Evolutionary conservation across 129 eudicot genomes (phyloP).

Genomic region (Flaveria robusta): DNA sequence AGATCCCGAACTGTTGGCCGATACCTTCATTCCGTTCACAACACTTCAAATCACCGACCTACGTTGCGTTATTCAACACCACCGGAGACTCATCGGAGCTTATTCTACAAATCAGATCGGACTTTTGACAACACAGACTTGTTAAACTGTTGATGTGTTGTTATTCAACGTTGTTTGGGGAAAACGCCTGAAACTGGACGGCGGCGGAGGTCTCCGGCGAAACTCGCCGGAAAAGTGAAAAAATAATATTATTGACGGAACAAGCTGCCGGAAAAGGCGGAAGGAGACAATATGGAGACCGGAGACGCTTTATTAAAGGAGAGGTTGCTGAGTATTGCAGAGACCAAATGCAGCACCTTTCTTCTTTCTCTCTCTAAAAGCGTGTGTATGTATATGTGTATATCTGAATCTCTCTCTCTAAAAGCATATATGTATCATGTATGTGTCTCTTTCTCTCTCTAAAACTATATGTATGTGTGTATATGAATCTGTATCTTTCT

Average conservation of each 20-base stretch:
- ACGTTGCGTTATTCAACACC: constrained; percentile 15
- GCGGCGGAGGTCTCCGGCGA: constrained; percentile 27
- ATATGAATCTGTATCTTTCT: constrained; percentile 27
- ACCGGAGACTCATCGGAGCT: constrained; percentile 31
- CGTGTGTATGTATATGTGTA: not conserved
- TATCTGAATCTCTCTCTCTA: constrained; percentile 29
- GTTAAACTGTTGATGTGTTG: too few relatives aligned
- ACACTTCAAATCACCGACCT: constrained; percentile 11
- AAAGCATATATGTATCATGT: not conserved
- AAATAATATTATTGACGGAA: not conserved
- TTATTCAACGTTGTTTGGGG: not conserved
- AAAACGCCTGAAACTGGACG: not conserved
- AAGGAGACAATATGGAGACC: constrained; percentile 48
- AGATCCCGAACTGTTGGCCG: constrained; percentile 55
- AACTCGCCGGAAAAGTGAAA: constrained; percentile 26
- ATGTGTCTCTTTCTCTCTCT: constrained; percentile 12
- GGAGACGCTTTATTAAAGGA: constrained; percentile 47
- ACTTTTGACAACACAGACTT: too few relatives aligned
- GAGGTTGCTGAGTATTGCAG: constrained; percentile 42
- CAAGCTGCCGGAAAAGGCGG: constrained; percentile 38
- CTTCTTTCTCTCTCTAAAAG: constrained; percentile 32
- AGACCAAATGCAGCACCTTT: constrained; percentile 56
- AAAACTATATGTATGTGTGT: constrained; percentile 18
- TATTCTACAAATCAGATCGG: not conserved
- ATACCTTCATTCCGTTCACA: constrained; percentile 45